Base-by-base conservation (phyloP, 2,329 filamentous ascomycete species). In the Chaetomium sp. region DNA sequence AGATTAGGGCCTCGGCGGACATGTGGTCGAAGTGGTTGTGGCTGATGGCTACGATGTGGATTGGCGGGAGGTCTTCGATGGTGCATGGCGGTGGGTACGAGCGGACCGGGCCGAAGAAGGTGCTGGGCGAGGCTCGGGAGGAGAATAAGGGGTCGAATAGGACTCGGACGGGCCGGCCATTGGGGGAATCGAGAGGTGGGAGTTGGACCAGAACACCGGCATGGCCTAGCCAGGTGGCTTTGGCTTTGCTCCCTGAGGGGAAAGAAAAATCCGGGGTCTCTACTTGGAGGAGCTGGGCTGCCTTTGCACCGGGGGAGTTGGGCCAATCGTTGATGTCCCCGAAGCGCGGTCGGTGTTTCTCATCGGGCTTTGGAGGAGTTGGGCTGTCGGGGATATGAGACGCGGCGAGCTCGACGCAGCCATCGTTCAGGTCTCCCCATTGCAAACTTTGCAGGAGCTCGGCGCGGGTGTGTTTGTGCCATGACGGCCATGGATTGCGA, bases 151-250 rank as follows among this genome's bases (percentile, higher is more conserved):
- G 78, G 61, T 81, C 79, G 40, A 79, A 73, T 2, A 81, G 49
- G 33, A 49, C 61, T 1, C 54, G 65, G 14, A 80, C 68, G 4
- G 76, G 69, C 32, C 77, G 62, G 4, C 73, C 74, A 5, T 12
- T 41, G 7, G 34, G 9, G 9, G 40, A n/a, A 5, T 46, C 10
- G 6, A 61, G 46, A 12, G 63, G 37, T 1, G 85, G 85, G 54
- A 89, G 88, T 64, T 89, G 86, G 53, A 88, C 77, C 59, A 84
- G 85, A 68, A 83, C 87, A 69, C 85, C 87, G 7, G 87, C 87
- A 67, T 89, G 87, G 6, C 87, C 87, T 1, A 89, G 76, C 87
- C 87, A 89, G 50, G 87, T 89, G 52, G 84, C 82, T 45, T 65
- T 66, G 51, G 63, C 61, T 8, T 52, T 59, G 32, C 36, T n/a